These are phyloP conservation scores for Viola pubescens DNA, from an alignment of 441 rosid genomes.

Conservation along the genomic window DNA sequence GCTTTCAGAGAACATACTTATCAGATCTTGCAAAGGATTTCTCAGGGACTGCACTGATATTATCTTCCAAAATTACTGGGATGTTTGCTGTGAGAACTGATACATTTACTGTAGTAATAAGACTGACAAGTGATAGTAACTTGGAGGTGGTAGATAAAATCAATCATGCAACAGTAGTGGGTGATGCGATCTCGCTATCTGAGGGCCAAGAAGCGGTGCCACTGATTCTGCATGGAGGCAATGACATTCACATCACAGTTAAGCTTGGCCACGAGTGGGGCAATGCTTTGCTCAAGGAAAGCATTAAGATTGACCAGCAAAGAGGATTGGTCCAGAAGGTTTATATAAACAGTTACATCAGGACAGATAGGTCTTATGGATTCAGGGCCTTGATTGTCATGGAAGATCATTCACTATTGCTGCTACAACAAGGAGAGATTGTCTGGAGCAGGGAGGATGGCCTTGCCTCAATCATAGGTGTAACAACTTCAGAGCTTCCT, in stretches of 20 bases:
- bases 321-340: constrained; percentile 86
- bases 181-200: constrained; percentile 65
- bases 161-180: constrained; percentile 50
- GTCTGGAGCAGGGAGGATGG: constrained; percentile 99
- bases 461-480: constrained; percentile 84
- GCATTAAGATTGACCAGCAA: constrained; percentile 56
- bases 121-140: constrained; percentile 46
- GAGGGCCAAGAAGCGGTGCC: constrained; percentile 74
- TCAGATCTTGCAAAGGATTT: constrained; percentile 49
- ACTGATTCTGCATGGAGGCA: constrained; percentile 51
- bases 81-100: constrained; percentile 51
- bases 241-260: constrained; percentile 59
- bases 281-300: constrained; percentile 64
- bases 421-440: constrained; percentile 85
- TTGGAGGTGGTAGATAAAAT: constrained; percentile 65
- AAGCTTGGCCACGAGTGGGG: constrained; percentile 63
- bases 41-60: constrained; percentile 42
- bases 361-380: constrained; percentile 88
- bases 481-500: constrained; percentile 82
- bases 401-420: constrained; percentile 96
- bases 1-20: constrained; percentile 46
- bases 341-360: constrained; percentile 79
- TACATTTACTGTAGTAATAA: constrained; percentile 36
- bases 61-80: constrained; percentile 50
- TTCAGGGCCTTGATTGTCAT: constrained; percentile 90